Evolutionary conservation across 2,329 filamentous ascomycete genomes (phyloP).

Genomic region (Penicillium sumatraense): DNA sequence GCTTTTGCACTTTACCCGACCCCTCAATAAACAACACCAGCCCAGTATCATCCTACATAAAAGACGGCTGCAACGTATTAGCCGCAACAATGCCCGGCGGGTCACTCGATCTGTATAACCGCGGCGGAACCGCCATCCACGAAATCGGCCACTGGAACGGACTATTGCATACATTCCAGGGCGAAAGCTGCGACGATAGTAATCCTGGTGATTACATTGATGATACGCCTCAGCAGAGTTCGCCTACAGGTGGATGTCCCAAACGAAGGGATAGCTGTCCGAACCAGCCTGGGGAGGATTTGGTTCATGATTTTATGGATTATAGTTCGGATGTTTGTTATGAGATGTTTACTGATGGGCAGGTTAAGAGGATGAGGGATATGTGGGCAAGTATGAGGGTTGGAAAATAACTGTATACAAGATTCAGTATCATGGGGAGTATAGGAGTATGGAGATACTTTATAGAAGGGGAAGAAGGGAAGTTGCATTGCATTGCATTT

Average conservation of each 20-base stretch:
- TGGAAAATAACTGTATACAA: slow-evolving; percentile 31
- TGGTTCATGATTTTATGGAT: slow-evolving; percentile 66
- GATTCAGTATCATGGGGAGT: background rate
- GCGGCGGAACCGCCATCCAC: slow-evolving; percentile 51
- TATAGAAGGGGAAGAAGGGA: too few relatives aligned
- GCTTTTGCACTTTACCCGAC: slow-evolving; percentile 58
- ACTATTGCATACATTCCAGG: slow-evolving; percentile 51
- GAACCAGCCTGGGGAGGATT: slow-evolving; percentile 50
- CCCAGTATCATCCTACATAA: slow-evolving; percentile 47
- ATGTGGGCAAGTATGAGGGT: slow-evolving; percentile 54
- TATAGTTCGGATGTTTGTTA: slow-evolving; percentile 64
- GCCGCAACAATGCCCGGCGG: slow-evolving; percentile 62
- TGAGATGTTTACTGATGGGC: slow-evolving; percentile 55
- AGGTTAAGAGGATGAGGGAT: slow-evolving; percentile 56
- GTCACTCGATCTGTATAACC: slow-evolving; percentile 53
- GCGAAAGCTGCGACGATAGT: slow-evolving; percentile 37
- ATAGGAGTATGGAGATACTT: too few relatives aligned
- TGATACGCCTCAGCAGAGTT: slow-evolving; percentile 54
- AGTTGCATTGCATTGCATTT: too few relatives aligned
- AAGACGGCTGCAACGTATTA: slow-evolving; percentile 62
- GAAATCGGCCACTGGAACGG: slow-evolving; percentile 55
- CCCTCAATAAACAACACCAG: slow-evolving; percentile 45
- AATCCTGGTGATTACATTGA: slow-evolving; percentile 49
- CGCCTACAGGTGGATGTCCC: slow-evolving; percentile 64
- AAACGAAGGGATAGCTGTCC: slow-evolving; percentile 57